phyloP scores from a whole-genome alignment of 2,329 filamentous ascomycete genomes.

The Aspergillus amoenus region DNA sequence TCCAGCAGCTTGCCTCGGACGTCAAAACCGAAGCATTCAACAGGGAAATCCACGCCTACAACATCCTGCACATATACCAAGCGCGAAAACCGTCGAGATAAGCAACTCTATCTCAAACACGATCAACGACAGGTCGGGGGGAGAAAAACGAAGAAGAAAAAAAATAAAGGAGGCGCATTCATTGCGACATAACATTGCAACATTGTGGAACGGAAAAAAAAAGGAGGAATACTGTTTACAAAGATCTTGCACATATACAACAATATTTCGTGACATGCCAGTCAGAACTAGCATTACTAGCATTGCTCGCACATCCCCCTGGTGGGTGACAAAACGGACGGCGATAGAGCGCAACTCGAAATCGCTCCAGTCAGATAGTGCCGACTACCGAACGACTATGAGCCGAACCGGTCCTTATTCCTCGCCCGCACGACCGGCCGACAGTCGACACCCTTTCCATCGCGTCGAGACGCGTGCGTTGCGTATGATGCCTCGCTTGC shows the following conservation, averaged over 20 bases:
- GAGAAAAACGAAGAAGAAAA: background rate
- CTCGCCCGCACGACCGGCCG: background rate
- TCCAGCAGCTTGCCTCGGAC: constrained; percentile 60
- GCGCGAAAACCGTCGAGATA: constrained; percentile 35
- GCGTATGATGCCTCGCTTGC: background rate
- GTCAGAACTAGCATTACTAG: background rate
- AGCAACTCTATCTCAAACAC: background rate
- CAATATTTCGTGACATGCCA: background rate
- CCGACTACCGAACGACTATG: background rate
- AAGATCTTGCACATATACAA: background rate
- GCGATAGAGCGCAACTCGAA: background rate
- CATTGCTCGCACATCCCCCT: background rate
- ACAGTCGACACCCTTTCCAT: background rate
- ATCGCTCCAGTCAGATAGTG: background rate
- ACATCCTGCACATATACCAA: constrained; percentile 50
- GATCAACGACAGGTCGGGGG: background rate
- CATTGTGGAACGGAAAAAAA: background rate
- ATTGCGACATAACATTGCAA: too few species aligned
- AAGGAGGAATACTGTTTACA: background rate
- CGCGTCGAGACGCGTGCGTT: background rate
- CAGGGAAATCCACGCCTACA: constrained; percentile 69
- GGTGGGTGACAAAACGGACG: background rate
- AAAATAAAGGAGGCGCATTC: background rate
- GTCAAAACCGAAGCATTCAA: constrained; percentile 69
- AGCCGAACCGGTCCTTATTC: background rate